Conservation (phyloP, 306 rosid genomes). For the Quercus alba region DNA sequence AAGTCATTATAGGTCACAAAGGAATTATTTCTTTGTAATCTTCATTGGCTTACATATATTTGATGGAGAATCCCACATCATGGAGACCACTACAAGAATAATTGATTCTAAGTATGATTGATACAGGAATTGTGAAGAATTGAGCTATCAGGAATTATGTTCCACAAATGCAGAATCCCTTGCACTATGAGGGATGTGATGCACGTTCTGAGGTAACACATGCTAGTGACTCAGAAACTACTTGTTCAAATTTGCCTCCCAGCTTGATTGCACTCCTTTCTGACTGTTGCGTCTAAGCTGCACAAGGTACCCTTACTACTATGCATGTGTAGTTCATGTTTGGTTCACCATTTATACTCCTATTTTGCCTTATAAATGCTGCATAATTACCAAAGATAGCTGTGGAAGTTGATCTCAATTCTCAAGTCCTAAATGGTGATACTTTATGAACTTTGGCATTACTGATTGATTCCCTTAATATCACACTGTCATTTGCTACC, state of each 20-base stretch:
- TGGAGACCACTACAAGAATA: not conserved
- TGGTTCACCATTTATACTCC: conserved; percentile 4
- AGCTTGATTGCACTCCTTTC: conserved; percentile 10
- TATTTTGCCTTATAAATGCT: conserved; percentile 2
- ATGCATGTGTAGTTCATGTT: not conserved
- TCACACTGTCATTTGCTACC: no score
- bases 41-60: conserved; percentile 11
- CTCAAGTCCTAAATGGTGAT: conserved; percentile 15
- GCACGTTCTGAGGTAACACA: conserved; percentile 4
- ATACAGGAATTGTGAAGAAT: conserved; percentile 14
- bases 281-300: not conserved
- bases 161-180: conserved; percentile 16
- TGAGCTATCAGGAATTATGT: conserved; percentile 3
- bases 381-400: not conserved
- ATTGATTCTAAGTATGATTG: conserved; percentile 17
- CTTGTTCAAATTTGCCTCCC: conserved; percentile 14
- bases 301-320: not conserved
- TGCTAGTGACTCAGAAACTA: conserved; percentile 7
- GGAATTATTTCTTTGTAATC: not conserved
- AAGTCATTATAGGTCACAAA: conserved; percentile 6
- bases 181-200: conserved; percentile 13
- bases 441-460: not conserved
- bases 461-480: not conserved
- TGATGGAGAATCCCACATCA: not conserved
- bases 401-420: conserved; percentile 10